A percentile compares a stretch with the other conserved stretches of the same genome.
phyloP scores from a whole-genome alignment of 257 asterid genomes.

The Mentha longifolia region DNA sequence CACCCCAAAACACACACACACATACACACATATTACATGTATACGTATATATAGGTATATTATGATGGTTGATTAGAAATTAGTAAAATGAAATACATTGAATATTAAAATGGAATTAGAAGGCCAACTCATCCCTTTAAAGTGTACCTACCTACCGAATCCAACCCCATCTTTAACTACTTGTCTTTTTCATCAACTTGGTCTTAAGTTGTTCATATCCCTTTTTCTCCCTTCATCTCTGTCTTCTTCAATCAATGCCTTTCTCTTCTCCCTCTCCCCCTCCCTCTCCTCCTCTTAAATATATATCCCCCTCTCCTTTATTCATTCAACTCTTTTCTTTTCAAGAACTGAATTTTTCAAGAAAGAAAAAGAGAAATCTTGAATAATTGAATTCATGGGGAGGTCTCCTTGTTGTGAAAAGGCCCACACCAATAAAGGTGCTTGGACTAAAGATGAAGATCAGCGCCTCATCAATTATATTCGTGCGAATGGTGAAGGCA shows the following conservation, averaged over 20 bases:
- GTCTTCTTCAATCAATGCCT: too few relatives aligned
- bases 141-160: conserved; percentile 86
- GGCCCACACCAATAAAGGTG: conserved; percentile 94
- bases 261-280: conserved; percentile 29
- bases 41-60: neutral
- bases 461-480: conserved; percentile 75
- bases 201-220: conserved; percentile 29
- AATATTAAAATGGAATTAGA: conserved; percentile 11
- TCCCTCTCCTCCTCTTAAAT: conserved; percentile 27
- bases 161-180: conserved; percentile 62
- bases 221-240: conserved; percentile 24
- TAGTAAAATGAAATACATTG: neutral
- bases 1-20: neutral
- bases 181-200: conserved; percentile 74
- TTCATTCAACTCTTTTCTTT: conserved; percentile 1
- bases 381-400: conserved; percentile 50
- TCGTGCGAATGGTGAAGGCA: conserved; percentile 85
- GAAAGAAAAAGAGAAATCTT: neutral
- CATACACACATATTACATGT: too few relatives aligned
- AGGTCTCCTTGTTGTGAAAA: conserved; percentile 98
- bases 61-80: too few relatives aligned
- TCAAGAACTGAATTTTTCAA: neutral
- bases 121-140: conserved; percentile 49
- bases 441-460: conserved; percentile 97
- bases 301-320: conserved; percentile 15